Percentiles rank a stretch among this genome's conserved stretches.
These are phyloP conservation scores for Zelopaecilomyces penicillatus DNA, from an alignment of 2,329 filamentous ascomycete species.

Conservation along the genomic window DNA sequence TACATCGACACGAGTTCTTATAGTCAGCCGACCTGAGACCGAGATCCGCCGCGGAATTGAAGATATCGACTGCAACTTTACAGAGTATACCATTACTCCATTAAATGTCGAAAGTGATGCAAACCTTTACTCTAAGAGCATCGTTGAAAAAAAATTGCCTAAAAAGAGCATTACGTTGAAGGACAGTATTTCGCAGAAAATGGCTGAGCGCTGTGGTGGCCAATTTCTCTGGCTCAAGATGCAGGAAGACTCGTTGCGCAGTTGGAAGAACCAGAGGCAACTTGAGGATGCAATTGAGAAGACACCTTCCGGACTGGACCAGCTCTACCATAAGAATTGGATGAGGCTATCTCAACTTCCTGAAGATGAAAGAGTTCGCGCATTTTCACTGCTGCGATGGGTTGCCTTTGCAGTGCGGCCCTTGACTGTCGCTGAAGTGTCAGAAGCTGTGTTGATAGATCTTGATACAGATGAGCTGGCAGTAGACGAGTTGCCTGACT, in stretches of 20 bases:
- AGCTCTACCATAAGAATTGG: conserved; percentile 24
- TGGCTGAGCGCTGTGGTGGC: conserved; percentile 20
- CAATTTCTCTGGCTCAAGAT: conserved; percentile 28
- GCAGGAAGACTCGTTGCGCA: conserved; percentile 16
- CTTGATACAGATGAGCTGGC: conserved; percentile 12
- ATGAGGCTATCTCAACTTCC: conserved; percentile 11
- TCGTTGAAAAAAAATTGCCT: conserved; percentile 20
- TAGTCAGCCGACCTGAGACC: conserved; percentile 18
- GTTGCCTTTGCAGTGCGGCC: conserved; percentile 15
- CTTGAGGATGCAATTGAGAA: conserved; percentile 19
- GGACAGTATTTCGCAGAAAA: conserved; percentile 13
- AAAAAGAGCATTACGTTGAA: conserved; percentile 16
- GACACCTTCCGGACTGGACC: conserved; percentile 18
- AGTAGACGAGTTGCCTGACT: conserved; percentile 17
- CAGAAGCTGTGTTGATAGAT: conserved; percentile 17
- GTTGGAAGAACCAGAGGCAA: conserved; percentile 19
- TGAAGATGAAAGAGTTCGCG: conserved; percentile 12
- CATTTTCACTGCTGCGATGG: conserved; percentile 23
- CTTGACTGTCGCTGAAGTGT: conserved; percentile 15
- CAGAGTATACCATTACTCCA: conserved; percentile 14
- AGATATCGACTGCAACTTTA: background rate
- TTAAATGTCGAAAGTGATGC: conserved; percentile 18
- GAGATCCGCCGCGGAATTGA: conserved; percentile 15
- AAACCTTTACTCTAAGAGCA: conserved; percentile 13
- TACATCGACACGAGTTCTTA: conserved; percentile 15